These are phyloP conservation scores for Solidago caesia DNA, from an alignment of 129 eudicot species.

Conservation along the genomic window DNA sequence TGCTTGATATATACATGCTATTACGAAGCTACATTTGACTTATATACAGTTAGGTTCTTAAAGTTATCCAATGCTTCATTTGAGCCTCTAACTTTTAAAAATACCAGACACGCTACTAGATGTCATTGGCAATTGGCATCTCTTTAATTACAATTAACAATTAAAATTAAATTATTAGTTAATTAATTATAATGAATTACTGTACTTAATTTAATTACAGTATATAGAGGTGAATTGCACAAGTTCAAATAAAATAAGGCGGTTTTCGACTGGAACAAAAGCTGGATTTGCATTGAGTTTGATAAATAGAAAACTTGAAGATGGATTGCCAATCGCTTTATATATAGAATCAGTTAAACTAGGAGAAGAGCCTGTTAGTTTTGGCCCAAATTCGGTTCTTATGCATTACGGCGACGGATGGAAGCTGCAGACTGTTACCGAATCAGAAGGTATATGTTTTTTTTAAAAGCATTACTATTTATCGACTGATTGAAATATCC, in stretches of 20 bases:
- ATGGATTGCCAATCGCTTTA: conserved; percentile 42
- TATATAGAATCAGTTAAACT: conserved; percentile 77
- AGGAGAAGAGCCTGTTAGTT: conserved; percentile 73
- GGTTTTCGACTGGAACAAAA: conserved; percentile 72
- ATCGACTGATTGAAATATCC: too few relatives aligned
- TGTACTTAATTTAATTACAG: conserved; percentile 8
- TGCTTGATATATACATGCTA: too few relatives aligned
- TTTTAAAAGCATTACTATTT: neutral
- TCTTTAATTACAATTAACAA: neutral
- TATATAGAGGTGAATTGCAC: conserved; percentile 70
- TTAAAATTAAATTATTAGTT: neutral
- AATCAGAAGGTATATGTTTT: conserved; percentile 38
- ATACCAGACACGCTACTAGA: too few relatives aligned
- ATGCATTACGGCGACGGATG: conserved; percentile 58
- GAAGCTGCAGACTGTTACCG: conserved; percentile 75
- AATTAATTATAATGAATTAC: neutral
- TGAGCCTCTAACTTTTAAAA: too few relatives aligned
- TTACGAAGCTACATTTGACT: too few relatives aligned
- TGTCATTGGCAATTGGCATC: too few relatives aligned
- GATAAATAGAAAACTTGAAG: conserved; percentile 55
- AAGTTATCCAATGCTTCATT: too few relatives aligned
- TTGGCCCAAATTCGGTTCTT: conserved; percentile 72
- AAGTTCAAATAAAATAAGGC: conserved; percentile 62
- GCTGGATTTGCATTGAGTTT: conserved; percentile 71
- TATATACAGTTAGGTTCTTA: too few relatives aligned